A percentile compares a stretch with the other conserved stretches of the same genome.
These are phyloP conservation scores for Acorus gramineus DNA, from an alignment of 106 monocot species.

Conservation along the genomic window DNA sequence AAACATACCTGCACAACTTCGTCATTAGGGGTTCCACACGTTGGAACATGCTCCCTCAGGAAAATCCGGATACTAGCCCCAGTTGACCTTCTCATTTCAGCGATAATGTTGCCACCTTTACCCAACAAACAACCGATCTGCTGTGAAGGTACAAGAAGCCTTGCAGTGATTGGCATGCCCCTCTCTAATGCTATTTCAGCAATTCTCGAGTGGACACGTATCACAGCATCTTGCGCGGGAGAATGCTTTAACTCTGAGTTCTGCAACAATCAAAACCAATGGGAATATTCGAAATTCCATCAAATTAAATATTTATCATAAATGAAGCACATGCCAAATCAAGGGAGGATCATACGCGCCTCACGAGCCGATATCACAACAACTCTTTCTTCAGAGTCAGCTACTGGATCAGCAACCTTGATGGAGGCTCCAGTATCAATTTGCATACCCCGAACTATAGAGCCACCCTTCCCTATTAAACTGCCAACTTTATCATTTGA, in stretches of 20 bases:
- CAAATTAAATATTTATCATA: not conserved
- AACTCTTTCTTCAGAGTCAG: slow-evolving; percentile 68
- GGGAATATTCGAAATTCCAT: not conserved
- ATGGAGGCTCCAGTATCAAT: slow-evolving; percentile 71
- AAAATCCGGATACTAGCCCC: slow-evolving; percentile 79
- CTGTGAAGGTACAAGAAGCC: slow-evolving; percentile 78
- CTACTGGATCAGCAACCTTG: slow-evolving; percentile 42
- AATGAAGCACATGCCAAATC: not conserved
- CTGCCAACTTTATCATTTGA: slow-evolving; percentile 58
- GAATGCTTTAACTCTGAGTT: slow-evolving; percentile 57
- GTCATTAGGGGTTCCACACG: slow-evolving; percentile 74
- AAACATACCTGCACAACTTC: slow-evolving; percentile 67
- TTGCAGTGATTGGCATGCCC: slow-evolving; percentile 39
- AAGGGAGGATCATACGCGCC: slow-evolving; percentile 16
- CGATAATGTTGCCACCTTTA: slow-evolving; percentile 66
- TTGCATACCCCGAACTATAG: slow-evolving; percentile 46
- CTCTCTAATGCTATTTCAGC: slow-evolving; percentile 39
- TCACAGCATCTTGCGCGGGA: slow-evolving; percentile 72
- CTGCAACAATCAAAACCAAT: slow-evolving; percentile 14
- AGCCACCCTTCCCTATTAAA: slow-evolving; percentile 70
- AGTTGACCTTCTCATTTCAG: slow-evolving; percentile 79
- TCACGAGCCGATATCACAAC: slow-evolving; percentile 65
- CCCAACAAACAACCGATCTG: slow-evolving; percentile 73
- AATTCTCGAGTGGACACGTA: slow-evolving; percentile 59
- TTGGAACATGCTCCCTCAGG: slow-evolving; percentile 60